These are phyloP conservation scores for Pythium oligandrum DNA, from an alignment of 352 stramenopile species.

Conservation along the genomic window DNA sequence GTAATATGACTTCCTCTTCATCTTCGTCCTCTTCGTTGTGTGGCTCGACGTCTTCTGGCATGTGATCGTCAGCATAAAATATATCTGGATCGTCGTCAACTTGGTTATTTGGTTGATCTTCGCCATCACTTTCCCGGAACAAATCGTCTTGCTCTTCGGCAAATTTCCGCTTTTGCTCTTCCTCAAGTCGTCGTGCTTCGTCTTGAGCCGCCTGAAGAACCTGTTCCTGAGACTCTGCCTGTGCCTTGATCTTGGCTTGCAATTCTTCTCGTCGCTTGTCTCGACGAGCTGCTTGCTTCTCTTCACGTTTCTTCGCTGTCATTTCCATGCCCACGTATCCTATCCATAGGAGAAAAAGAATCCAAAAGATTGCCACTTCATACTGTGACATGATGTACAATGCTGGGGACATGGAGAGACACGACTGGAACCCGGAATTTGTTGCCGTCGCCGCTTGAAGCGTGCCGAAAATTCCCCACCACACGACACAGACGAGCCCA, in stretches of 20 bases:
- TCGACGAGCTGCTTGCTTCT: conserved; percentile 17
- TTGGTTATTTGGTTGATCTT: conserved; percentile 17
- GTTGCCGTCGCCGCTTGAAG: conserved; percentile 51
- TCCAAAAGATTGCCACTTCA: conserved; percentile 64
- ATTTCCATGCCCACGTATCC: conserved; percentile 54
- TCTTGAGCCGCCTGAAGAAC: conserved; percentile 28
- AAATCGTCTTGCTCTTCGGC: conserved; percentile 34
- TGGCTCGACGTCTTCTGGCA: conserved; percentile 14
- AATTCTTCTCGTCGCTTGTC: conserved; percentile 35
- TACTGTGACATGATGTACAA: conserved; percentile 71
- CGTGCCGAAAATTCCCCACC: conserved; percentile 67
- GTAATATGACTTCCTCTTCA: conserved; percentile 15
- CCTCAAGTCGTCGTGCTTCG: conserved; percentile 31
- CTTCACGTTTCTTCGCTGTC: conserved; percentile 18
- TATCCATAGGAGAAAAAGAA: conserved; percentile 38
- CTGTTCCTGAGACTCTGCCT: conserved; percentile 29
- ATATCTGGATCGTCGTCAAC: conserved; percentile 8
- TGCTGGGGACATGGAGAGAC: conserved; percentile 55
- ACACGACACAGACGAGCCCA: conserved; percentile 47
- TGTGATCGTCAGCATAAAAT: conserved; percentile 12
- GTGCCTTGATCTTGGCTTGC: conserved; percentile 22
- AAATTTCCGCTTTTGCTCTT: conserved; percentile 34
- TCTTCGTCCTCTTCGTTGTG: conserved; percentile 11
- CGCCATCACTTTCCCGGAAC: conserved; percentile 33
- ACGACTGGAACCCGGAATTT: conserved; percentile 60